phyloP scores from a whole-genome alignment of 768 basidiomycete genomes.

The Xanthoconium stramineum region DNA sequence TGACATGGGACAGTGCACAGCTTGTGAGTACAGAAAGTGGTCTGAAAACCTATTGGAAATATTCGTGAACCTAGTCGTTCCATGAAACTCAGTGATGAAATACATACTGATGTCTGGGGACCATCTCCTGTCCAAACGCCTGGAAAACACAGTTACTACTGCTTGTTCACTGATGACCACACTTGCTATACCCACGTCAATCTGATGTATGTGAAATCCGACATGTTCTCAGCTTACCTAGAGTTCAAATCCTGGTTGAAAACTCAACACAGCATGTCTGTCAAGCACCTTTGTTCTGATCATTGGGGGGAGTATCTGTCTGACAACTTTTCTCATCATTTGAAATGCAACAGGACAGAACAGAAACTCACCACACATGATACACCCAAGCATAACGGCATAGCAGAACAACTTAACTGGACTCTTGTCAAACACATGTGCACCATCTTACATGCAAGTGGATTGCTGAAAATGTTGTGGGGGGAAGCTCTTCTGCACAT shows the following conservation, averaged over 20 bases:
- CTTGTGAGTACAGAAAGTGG: background rate
- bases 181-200: background rate
- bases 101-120: background rate
- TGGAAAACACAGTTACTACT: background rate
- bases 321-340: background rate
- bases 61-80: background rate
- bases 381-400: background rate
- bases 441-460: background rate
- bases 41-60: background rate
- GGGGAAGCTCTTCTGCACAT: background rate
- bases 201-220: background rate
- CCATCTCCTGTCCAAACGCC: background rate
- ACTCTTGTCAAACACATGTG: background rate
- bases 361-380: background rate
- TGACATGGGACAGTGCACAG: background rate
- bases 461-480: background rate
- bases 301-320: background rate
- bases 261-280: background rate
- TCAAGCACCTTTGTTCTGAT: background rate
- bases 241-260: background rate
- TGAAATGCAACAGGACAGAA: background rate
- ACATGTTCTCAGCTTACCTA: background rate
- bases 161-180: background rate
- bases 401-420: background rate
- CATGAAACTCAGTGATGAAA: background rate